A percentile compares a stretch with the other conserved stretches of the same genome.
phyloP scores from a whole-genome alignment of 176 grass and related monocot species.

The Ampelocalamus luodianensis region DNA sequence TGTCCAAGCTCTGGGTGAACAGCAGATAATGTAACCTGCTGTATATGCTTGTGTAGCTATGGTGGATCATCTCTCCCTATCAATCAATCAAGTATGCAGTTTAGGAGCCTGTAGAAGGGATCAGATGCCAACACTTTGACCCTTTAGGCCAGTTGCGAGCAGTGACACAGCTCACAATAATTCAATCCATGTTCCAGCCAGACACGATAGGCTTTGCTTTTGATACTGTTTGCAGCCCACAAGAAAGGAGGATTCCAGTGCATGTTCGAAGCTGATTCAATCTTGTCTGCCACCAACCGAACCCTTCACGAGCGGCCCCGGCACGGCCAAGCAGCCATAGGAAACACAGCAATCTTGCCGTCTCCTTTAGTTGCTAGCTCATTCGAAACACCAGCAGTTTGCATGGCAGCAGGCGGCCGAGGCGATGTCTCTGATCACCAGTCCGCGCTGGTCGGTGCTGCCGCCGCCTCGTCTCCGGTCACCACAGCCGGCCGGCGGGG shows the following conservation, averaged over 20 bases:
- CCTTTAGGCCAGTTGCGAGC: no score
- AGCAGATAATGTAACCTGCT: no score
- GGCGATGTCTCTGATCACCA: constrained; percentile 9
- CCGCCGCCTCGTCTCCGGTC: background rate
- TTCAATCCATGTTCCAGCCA: constrained; percentile 5
- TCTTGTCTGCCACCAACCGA: background rate
- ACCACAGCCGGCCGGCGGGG: background rate
- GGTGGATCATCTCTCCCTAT: no score
- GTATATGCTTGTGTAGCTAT: no score
- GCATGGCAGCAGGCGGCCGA: background rate
- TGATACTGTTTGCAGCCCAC: background rate
- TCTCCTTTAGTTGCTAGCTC: background rate
- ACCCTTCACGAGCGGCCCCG: background rate
- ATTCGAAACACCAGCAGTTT: background rate
- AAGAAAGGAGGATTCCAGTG: constrained; percentile 1
- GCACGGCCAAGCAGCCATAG: background rate
- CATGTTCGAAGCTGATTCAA: background rate
- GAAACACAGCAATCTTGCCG: background rate
- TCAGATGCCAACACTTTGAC: no score
- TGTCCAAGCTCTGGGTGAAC: no score
- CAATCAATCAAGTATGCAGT: no score
- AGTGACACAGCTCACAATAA: no score
- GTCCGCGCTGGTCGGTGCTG: background rate
- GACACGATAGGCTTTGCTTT: background rate
- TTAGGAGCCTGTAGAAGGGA: no score